Conservation (phyloP, 495 filamentous ascomycete species). For the Lasiosphaeris hirsuta region DNA sequence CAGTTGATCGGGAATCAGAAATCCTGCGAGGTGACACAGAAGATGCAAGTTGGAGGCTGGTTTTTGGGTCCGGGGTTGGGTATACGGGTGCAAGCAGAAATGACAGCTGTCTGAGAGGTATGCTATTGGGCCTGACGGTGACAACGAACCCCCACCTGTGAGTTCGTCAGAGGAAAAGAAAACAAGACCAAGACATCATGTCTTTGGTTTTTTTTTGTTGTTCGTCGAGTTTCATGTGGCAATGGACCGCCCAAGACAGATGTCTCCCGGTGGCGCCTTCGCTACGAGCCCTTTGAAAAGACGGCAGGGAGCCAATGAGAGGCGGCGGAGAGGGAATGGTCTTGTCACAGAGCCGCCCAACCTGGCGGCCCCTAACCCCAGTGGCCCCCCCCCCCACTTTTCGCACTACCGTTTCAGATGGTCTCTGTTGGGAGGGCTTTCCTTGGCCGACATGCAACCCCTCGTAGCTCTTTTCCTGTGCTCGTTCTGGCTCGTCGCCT, state of each 20-base stretch:
- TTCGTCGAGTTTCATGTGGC: constrained; percentile 16
- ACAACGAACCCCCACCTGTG: too few species aligned
- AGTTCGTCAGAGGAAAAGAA: not conserved
- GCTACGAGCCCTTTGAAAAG: not conserved
- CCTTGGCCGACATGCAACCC: not conserved
- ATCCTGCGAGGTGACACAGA: too few species aligned
- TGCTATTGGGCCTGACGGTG: too few species aligned
- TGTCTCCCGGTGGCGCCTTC: constrained; percentile 8
- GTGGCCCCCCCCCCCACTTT: constrained; percentile 5
- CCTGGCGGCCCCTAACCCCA: too few species aligned
- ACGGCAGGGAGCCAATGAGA: constrained; percentile 2
- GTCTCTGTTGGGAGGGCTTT: not conserved
- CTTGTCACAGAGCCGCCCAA: too few species aligned
- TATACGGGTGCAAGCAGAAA: too few species aligned
- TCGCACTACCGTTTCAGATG: constrained; percentile 30
- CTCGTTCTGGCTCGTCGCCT: not conserved
- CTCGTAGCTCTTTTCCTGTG: not conserved
- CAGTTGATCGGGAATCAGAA: too few species aligned
- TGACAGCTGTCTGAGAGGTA: too few species aligned
- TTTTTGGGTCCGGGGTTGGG: too few species aligned
- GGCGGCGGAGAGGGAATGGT: not conserved
- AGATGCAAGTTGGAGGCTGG: too few species aligned
- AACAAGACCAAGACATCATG: not conserved
- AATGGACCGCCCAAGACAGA: constrained; percentile 2
- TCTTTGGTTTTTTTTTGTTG: not conserved